Conservation (phyloP, 305 asterid genomes). For the Solanum hybrid region DNA sequence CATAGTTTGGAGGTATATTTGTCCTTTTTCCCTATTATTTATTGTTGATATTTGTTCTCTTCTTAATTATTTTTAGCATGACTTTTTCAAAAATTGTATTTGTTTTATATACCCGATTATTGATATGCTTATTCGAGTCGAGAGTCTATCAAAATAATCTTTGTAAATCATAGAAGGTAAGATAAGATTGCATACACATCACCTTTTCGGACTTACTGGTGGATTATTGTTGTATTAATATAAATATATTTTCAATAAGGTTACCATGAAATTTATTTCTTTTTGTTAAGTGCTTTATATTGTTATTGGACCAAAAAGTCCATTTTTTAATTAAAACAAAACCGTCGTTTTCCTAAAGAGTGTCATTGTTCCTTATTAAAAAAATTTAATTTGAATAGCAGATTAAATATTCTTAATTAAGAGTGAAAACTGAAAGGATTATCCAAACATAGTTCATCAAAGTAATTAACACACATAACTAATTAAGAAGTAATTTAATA, state of each 20-base stretch:
- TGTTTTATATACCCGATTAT: neutral
- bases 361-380: neutral
- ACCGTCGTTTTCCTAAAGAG: neutral
- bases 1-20: no score
- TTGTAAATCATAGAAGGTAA: neutral
- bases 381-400: neutral
- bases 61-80: neutral
- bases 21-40: no score
- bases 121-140: neutral
- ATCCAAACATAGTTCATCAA: neutral
- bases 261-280: neutral
- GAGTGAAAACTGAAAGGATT: neutral
- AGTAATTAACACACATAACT: neutral
- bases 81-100: neutral
- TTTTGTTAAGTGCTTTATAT: neutral
- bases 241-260: neutral
- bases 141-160: neutral
- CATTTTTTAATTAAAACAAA: no score
- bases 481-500: neutral
- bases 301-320: neutral
- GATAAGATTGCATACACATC: neutral
- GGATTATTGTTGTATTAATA: neutral
- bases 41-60: no score
- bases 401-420: neutral
- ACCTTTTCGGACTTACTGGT: accelerated